Evolutionary conservation across 176 grass and related monocot genomes (phyloP), one percentile per base, ranked within the genome.

Genomic region (Bonia amplexicaulis): DNA sequence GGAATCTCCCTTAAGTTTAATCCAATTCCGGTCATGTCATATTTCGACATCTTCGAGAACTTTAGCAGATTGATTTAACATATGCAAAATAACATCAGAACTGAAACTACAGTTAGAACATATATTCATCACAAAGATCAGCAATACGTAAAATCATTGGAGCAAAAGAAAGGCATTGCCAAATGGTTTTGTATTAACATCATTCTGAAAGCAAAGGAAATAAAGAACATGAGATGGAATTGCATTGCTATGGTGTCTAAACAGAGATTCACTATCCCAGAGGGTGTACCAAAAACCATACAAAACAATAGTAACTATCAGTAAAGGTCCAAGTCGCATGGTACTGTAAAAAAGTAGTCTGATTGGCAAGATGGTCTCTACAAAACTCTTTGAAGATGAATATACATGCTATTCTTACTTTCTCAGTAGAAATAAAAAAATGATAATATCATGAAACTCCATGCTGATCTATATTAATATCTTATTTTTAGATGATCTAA

Each of bases 41-140:
- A 96, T 80, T 99, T 99, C 19, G 88, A 91, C 96, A 99, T 99
- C 86, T 96, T 96, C 17, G 91, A 91, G 82, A 99, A 99, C 93
- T 99, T 94, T 76, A 81, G n/a, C 52, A 55, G 40, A 85, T 85
- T 76, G 82, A 82, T 88, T 74, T 55, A 83, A 80, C 61, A 88
- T 77, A 91, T 80, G 84, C 71, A 88, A 49, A 87, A 76, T 87
- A 87, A 81, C 65, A 96, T 79, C 84, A 82, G 74, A 89, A 89
- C 63, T 89, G 73, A 81, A 89, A 72, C 37, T 80, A 79, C 75
- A 85, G 31, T 96, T 80, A 91, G 68, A 85, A 85, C 27, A 80
- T 46, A 76, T 49, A 55, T 54, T 44, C 44, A 77, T 17, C 6
- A 83, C 35, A 65, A 87, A 72, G 48, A 87, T 85, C 17, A 51